Evolutionary conservation across 1,284 basidiomycete genomes (phyloP).

Genomic region (Cutaneotrichosporon cyanovorans): DNA sequence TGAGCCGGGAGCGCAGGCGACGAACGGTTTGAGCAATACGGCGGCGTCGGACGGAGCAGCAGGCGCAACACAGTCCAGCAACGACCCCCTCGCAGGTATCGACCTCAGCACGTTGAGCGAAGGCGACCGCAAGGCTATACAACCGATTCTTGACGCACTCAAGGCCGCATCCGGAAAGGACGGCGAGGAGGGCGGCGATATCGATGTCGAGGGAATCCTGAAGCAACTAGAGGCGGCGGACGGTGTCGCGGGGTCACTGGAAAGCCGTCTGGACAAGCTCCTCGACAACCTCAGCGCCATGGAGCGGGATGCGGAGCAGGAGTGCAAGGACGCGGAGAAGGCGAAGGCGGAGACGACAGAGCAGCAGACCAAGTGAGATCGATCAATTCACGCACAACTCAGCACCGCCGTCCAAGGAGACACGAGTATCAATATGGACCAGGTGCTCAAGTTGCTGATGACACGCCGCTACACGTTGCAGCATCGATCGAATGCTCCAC

Average conservation of each 20-base stretch:
- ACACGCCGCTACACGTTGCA: too few relatives aligned
- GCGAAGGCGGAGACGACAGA: neutral
- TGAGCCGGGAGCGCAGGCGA: slow-evolving; percentile 6
- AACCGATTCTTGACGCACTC: slow-evolving; percentile 25
- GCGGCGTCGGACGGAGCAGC: slow-evolving; percentile 1
- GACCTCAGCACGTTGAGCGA: slow-evolving; percentile 23
- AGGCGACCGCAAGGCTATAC: slow-evolving; percentile 20
- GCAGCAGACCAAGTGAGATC: too few relatives aligned
- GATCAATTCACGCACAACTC: neutral
- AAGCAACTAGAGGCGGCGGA: slow-evolving; percentile 42
- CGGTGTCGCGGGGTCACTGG: slow-evolving; percentile 41
- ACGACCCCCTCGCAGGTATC: slow-evolving; percentile 9
- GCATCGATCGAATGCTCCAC: too few relatives aligned
- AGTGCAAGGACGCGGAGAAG: slow-evolving; percentile 14
- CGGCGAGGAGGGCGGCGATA: slow-evolving; percentile 20
- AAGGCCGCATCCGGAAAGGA: slow-evolving; percentile 11
- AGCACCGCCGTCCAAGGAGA: neutral
- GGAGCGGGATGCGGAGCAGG: slow-evolving; percentile 38
- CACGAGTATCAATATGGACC: too few relatives aligned
- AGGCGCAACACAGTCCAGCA: neutral
- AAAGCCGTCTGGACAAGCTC: slow-evolving; percentile 39
- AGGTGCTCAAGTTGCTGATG: too few relatives aligned
- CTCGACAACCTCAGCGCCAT: slow-evolving; percentile 33
- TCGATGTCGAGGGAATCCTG: slow-evolving; percentile 34
- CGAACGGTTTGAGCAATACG: neutral